Conservation (phyloP, 2,329 filamentous ascomycete genomes). For the Trichophyton mentagrophytes region DNA sequence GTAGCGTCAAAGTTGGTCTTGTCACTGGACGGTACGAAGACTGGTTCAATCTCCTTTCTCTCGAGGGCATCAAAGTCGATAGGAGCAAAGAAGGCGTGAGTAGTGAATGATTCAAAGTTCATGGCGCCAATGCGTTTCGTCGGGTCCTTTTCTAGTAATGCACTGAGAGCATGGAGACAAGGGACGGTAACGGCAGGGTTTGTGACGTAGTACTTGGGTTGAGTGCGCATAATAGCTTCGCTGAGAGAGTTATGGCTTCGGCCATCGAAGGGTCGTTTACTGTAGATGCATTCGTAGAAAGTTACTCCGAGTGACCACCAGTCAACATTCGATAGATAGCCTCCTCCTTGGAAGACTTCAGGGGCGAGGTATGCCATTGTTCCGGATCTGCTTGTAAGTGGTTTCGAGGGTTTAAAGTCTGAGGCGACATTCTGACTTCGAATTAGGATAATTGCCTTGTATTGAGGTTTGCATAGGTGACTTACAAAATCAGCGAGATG, state of each 20-base stretch:
- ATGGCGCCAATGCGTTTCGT: conserved; percentile 70
- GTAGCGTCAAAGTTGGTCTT: conserved; percentile 99
- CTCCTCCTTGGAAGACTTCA: conserved; percentile 82
- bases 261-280: conserved; percentile 93
- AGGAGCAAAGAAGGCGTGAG: conserved; percentile 76
- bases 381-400: conserved; percentile 87
- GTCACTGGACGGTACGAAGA: conserved; percentile 86
- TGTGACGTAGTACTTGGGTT: conserved; percentile 82
- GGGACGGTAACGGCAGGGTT: conserved; percentile 77
- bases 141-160: conserved; percentile 68
- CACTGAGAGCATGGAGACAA: conserved; percentile 79
- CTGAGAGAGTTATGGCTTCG: conserved; percentile 70
- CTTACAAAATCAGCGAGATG: conserved; percentile 95
- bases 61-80: conserved; percentile 79
- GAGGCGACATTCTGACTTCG: conserved; percentile 75
- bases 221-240: conserved; percentile 65
- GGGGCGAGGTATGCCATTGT: conserved; percentile 91
- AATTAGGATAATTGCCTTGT: conserved; percentile 5
- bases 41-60: conserved; percentile 73
- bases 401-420: conserved; percentile 70
- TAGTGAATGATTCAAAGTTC: conserved; percentile 68
- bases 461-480: conserved; percentile 12
- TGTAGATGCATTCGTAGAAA: conserved; percentile 99
- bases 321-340: conserved; percentile 81
- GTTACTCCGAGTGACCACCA: conserved; percentile 98